Conservation (phyloP, 331 rosid species). For the Quercus phellos region DNA sequence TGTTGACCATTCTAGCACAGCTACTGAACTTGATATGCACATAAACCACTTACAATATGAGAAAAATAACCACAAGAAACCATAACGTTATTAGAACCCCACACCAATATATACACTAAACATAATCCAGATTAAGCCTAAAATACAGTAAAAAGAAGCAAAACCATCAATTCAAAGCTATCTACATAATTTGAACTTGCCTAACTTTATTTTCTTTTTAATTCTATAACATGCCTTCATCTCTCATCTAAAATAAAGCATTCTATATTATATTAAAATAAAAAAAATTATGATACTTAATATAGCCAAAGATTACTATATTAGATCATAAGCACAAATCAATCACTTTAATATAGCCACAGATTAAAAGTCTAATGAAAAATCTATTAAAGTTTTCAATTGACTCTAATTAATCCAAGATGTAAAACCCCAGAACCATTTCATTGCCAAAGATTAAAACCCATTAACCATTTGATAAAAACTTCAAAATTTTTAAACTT, state of each 20-base stretch:
- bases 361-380: not conserved
- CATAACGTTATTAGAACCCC: too few relatives aligned
- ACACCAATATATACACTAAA: too few relatives aligned
- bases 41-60: too few relatives aligned
- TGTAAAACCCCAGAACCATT: conserved; percentile 13
- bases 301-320: not conserved
- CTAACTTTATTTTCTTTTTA: not conserved
- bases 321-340: not conserved
- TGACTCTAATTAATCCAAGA: not conserved
- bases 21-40: too few relatives aligned
- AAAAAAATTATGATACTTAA: not conserved
- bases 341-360: not conserved
- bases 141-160: not conserved
- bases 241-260: not conserved
- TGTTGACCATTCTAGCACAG: too few relatives aligned
- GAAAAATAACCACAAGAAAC: too few relatives aligned
- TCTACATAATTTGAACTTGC: not conserved
- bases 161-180: not conserved
- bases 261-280: not conserved
- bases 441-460: not conserved
- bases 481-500: not conserved
- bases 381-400: not conserved
- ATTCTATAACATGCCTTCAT: not conserved
- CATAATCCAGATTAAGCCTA: not conserved
- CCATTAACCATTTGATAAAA: not conserved